Evolutionary conservation across 2,329 filamentous ascomycete species (phyloP).

Genomic region (Hyphodiscus sp.): DNA sequence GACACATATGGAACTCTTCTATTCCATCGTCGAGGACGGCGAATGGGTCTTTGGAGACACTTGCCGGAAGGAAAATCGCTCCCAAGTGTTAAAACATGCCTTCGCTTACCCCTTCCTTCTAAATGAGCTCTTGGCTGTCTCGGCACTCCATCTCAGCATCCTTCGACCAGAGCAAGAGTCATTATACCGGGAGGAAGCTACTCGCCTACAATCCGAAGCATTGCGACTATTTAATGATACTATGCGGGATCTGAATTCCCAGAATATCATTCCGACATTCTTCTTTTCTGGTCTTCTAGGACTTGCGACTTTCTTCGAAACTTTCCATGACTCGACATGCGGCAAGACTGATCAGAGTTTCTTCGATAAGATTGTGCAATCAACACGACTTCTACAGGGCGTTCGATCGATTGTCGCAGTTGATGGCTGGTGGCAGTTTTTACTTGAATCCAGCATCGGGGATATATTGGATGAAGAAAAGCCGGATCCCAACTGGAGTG

Average conservation of each 20-base stretch:
- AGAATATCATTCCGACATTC: constrained; percentile 25
- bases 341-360: too few relatives aligned
- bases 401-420: too few relatives aligned
- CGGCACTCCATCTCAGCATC: constrained; percentile 31
- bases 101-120: constrained; percentile 27
- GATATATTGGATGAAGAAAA: too few relatives aligned
- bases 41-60: neutral
- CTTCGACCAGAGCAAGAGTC: constrained; percentile 12
- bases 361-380: too few relatives aligned
- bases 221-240: constrained; percentile 26
- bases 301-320: too few relatives aligned
- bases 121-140: constrained; percentile 29
- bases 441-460: too few relatives aligned
- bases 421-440: too few relatives aligned
- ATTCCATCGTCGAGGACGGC: neutral
- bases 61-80: neutral
- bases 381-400: too few relatives aligned
- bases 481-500: too few relatives aligned
- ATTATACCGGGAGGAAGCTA: constrained; percentile 29
- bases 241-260: constrained; percentile 10
- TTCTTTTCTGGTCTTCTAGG: constrained; percentile 30
- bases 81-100: neutral
- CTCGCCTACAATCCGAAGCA: constrained; percentile 27
- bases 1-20: constrained; percentile 34
- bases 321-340: too few relatives aligned